Percentiles rank a stretch among this genome's conserved stretches.
Conservation (phyloP, 2,329 filamentous ascomycete species). For the Aspergillus sp. region DNA sequence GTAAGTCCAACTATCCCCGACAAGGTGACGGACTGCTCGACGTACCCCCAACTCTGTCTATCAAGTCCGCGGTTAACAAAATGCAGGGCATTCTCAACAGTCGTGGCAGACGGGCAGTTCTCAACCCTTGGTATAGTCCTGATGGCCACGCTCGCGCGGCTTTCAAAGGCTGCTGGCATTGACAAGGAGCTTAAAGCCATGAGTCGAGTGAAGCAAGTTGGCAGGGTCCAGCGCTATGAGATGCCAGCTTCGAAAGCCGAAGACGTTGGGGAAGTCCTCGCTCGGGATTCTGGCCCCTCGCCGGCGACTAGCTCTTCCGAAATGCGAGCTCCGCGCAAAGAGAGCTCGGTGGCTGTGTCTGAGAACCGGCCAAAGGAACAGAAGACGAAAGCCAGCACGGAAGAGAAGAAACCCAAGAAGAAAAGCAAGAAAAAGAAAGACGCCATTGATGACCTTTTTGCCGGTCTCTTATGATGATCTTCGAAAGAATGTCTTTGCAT, state of each 20-base stretch:
- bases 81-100: constrained; percentile 59
- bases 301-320: background rate
- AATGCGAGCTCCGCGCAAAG: background rate
- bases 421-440: constrained; percentile 59
- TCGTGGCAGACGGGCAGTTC: constrained; percentile 71
- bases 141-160: constrained; percentile 61
- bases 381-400: constrained; percentile 9
- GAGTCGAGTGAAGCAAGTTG: constrained; percentile 1
- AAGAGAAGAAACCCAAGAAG: constrained; percentile 28
- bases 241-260: constrained; percentile 10
- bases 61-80: background rate
- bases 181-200: constrained; percentile 22
- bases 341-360: background rate
- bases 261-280: constrained; percentile 26
- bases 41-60: background rate
- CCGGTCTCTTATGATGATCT: constrained; percentile 47
- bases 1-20: constrained; percentile 27
- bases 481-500: background rate
- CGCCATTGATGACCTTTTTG: constrained; percentile 73
- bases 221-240: background rate
- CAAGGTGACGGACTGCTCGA: background rate
- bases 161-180: constrained; percentile 47
- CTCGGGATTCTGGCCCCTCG: constrained; percentile 13
- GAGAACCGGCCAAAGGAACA: background rate
- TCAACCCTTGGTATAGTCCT: constrained; percentile 69